phyloP scores from a whole-genome alignment of 1,284 basidiomycete species.

The Somion occarium region DNA sequence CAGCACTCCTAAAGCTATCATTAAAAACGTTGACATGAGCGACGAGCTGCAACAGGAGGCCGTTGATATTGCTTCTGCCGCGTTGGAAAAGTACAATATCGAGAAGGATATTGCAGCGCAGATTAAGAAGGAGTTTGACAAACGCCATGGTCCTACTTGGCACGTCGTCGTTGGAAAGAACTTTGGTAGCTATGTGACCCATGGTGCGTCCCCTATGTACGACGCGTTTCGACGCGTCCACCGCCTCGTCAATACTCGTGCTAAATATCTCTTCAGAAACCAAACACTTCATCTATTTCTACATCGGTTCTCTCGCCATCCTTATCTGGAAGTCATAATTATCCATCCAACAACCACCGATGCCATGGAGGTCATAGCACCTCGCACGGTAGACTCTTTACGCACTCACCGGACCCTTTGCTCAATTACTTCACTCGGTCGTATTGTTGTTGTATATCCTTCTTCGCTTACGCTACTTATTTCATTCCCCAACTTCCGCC shows the following conservation, averaged over 20 bases:
- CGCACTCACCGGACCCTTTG: too few relatives aligned
- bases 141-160: conserved; percentile 90
- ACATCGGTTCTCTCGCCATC: conserved; percentile 84
- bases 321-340: conserved; percentile 91
- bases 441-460: too few relatives aligned
- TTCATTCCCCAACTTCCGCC: too few relatives aligned
- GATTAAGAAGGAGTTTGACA: conserved; percentile 97
- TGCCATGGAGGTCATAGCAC: too few relatives aligned
- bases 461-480: too few relatives aligned
- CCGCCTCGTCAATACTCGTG: conserved; percentile 11
- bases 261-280: conserved; percentile 59
- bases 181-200: conserved; percentile 96
- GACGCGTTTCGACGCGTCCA: conserved; percentile 3
- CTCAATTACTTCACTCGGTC: too few relatives aligned
- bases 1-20: conserved; percentile 72
- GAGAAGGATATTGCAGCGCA: conserved; percentile 98
- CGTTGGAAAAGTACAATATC: conserved; percentile 87
- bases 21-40: conserved; percentile 97
- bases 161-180: conserved; percentile 98
- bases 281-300: conserved; percentile 97
- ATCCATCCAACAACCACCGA: too few relatives aligned
- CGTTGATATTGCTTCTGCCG: conserved; percentile 82
- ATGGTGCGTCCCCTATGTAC: conserved; percentile 58
- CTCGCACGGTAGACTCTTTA: too few relatives aligned
- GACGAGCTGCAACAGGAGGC: conserved; percentile 95